phyloP scores from a whole-genome alignment of 169 alveolate species.

The Plasmodium inui region DNA sequence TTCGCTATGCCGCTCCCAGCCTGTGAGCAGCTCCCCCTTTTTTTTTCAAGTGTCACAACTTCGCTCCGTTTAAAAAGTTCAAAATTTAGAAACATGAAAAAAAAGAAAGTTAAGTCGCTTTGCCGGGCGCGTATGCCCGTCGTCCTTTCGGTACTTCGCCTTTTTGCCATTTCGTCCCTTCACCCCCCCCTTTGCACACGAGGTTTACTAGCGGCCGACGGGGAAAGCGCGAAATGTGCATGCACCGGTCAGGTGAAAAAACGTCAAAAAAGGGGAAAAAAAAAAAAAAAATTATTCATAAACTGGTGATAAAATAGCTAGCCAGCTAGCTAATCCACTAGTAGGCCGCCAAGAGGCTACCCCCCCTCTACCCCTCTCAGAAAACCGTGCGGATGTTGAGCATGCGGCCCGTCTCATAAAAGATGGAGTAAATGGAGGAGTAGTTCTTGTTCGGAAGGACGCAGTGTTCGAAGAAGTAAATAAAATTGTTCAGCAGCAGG shows the following conservation, averaged over 20 bases:
- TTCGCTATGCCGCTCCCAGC: background rate
- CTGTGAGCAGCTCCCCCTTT: background rate
- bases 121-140: background rate
- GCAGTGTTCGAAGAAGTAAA: slow-evolving; percentile 63
- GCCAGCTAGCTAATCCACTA: background rate
- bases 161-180: too few species aligned
- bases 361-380: background rate
- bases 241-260: slow-evolving; percentile 38
- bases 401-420: slow-evolving; percentile 68
- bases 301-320: background rate
- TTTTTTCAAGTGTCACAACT: background rate
- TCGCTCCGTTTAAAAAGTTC: background rate
- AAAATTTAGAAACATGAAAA: background rate
- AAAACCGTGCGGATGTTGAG: slow-evolving; percentile 58
- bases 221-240: background rate
- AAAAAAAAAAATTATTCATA: background rate
- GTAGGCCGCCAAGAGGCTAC: background rate
- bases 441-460: slow-evolving; percentile 44
- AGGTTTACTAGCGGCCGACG: background rate
- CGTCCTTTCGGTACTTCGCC: background rate
- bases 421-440: slow-evolving; percentile 66
- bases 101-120: background rate
- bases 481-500: slow-evolving; percentile 52
- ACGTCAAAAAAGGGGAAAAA: background rate
- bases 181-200: background rate